Conservation (phyloP, 2,329 filamentous ascomycete genomes). For the Alternaria infectoria region DNA sequence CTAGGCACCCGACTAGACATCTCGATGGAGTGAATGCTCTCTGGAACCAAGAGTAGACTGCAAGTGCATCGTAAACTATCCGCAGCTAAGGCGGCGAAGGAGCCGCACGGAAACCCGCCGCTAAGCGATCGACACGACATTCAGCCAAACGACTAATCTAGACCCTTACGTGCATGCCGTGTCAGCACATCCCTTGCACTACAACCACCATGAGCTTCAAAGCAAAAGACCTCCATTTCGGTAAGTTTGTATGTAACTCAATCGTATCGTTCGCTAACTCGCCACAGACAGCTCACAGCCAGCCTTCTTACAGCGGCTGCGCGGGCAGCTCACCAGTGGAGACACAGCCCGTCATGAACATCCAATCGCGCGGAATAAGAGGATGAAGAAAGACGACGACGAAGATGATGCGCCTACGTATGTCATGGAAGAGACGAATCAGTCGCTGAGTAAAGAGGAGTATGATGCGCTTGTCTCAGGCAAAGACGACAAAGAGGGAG, state of each 20-base stretch:
- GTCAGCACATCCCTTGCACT: conserved; percentile 5
- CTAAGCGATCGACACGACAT: conserved; percentile 18
- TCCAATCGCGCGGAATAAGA: conserved; percentile 52
- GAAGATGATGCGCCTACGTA: conserved; percentile 79
- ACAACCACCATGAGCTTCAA: conserved; percentile 61
- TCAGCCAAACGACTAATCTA: conserved; percentile 8
- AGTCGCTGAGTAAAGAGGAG: conserved; percentile 62
- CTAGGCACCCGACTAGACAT: neutral
- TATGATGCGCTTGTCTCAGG: conserved; percentile 53
- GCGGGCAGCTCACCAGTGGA: conserved; percentile 61
- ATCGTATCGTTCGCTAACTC: conserved; percentile 43
- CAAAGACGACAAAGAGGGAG: conserved; percentile 27
- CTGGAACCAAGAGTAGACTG: neutral
- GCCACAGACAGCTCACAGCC: conserved; percentile 58
- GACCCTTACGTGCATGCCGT: conserved; percentile 2
- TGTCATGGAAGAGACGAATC: conserved; percentile 74
- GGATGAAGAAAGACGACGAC: conserved; percentile 65
- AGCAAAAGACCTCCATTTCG: conserved; percentile 73
- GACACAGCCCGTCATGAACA: conserved; percentile 54
- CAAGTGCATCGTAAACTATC: neutral
- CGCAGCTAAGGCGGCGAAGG: conserved; percentile 1
- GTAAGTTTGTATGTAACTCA: conserved; percentile 29
- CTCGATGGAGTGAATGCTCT: neutral
- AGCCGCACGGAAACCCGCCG: conserved; percentile 18
- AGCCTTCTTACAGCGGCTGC: conserved; percentile 55